Evolutionary conservation across 73 alveolate genomes (phyloP).

Genomic region (Tetrahymena borealis): DNA sequence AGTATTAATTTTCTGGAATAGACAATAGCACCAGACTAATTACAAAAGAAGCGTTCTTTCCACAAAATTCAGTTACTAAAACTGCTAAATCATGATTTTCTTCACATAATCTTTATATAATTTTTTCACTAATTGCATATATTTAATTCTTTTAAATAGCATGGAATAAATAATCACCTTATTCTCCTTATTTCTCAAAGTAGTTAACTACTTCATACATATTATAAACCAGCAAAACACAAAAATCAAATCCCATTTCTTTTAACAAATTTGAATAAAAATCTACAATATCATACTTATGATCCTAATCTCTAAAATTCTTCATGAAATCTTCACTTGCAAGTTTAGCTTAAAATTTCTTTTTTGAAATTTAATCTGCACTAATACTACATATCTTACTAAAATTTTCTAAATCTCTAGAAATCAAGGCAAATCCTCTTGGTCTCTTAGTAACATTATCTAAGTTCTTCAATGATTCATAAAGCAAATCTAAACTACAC

Average conservation of each 20-base stretch:
- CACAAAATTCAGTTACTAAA: background rate
- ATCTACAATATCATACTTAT: background rate
- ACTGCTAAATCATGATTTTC: background rate
- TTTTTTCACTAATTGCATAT: background rate
- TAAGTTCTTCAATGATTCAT: constrained; percentile 40
- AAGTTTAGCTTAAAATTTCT: background rate
- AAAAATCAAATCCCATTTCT: background rate
- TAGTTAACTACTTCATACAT: background rate
- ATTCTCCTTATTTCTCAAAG: background rate
- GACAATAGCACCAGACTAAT: background rate
- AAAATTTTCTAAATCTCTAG: constrained; percentile 14
- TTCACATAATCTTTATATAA: background rate
- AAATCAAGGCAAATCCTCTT: constrained; percentile 57
- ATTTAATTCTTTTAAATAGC: background rate
- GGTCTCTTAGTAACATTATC: constrained; percentile 51
- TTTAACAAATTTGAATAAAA: background rate
- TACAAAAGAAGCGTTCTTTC: background rate
- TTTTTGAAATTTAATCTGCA: background rate
- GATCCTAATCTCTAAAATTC: background rate
- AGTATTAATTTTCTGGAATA: background rate
- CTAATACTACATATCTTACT: background rate
- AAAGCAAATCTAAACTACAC: constrained; percentile 34
- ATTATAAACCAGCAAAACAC: background rate
- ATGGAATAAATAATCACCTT: background rate
- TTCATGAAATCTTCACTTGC: background rate